Conservation (phyloP, 2,329 filamentous ascomycete genomes). For the Fusarium duplospermum region DNA sequence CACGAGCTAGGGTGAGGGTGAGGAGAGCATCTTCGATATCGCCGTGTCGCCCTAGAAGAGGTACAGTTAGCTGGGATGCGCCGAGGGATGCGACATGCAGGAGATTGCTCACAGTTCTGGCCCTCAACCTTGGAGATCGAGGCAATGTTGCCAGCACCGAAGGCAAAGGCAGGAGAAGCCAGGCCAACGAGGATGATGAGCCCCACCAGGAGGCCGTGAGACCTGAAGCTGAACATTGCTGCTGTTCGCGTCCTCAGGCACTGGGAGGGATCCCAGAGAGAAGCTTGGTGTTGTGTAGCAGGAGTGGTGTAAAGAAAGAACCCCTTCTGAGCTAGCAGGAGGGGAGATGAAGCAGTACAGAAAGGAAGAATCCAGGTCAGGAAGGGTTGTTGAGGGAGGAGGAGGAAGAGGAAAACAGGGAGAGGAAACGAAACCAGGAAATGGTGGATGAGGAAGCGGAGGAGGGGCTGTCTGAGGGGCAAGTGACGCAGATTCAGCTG, state of each 20-base stretch:
- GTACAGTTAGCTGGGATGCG: slow-evolving; percentile 15
- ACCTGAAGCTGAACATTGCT: slow-evolving; percentile 62
- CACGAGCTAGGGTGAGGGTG: slow-evolving; percentile 69
- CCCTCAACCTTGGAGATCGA: slow-evolving; percentile 84
- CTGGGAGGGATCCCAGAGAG: slow-evolving; percentile 27
- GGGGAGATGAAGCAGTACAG: slow-evolving; percentile 13
- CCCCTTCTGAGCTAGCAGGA: slow-evolving; percentile 38
- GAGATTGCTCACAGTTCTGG: slow-evolving; percentile 73
- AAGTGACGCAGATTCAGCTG: slow-evolving; percentile 46
- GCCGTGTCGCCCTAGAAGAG: slow-evolving; percentile 76
- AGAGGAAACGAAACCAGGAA: slow-evolving; percentile 24
- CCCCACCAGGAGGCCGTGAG: slow-evolving; percentile 64
- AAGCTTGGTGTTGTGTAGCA: slow-evolving; percentile 15
- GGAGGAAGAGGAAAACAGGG: slow-evolving; percentile 23
- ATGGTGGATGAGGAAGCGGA: slow-evolving; percentile 18
- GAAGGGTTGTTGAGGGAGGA: slow-evolving; percentile 17
- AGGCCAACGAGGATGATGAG: slow-evolving; percentile 73
- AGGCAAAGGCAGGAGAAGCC: slow-evolving; percentile 77
- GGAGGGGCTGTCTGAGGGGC: slow-evolving; percentile 43
- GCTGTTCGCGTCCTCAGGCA: slow-evolving; percentile 33
- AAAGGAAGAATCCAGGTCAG: slow-evolving; percentile 4
- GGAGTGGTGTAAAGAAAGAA: slow-evolving; percentile 12
- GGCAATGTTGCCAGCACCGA: slow-evolving; percentile 91
- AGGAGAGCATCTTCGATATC: slow-evolving; percentile 94
- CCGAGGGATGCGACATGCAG: not conserved